phyloP scores from a whole-genome alignment of 2,329 filamentous ascomycete species.

The Diaporthe vexans region DNA sequence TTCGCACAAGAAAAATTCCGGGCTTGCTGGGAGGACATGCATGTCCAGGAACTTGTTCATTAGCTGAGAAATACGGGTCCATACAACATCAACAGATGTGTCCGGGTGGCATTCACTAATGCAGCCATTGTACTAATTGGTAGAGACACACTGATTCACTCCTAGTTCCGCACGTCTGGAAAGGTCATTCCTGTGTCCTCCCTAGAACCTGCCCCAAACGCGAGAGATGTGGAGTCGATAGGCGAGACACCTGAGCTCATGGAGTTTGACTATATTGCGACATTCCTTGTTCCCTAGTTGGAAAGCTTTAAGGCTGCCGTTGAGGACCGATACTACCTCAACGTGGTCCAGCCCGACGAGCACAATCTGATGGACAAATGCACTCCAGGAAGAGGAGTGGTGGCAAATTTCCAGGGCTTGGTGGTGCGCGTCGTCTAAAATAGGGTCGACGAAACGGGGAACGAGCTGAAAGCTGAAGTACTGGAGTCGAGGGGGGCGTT shows the following conservation, averaged over 20 bases:
- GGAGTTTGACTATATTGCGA: constrained; percentile 21
- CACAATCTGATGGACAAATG: constrained; percentile 6
- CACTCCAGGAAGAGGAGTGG: neutral
- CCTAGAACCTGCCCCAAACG: neutral
- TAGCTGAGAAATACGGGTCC: no score
- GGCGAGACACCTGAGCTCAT: neutral
- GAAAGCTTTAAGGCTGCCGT: constrained; percentile 4
- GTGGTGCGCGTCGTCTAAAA: neutral
- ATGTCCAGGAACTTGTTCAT: neutral
- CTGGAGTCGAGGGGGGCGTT: neutral
- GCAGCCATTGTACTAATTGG: neutral
- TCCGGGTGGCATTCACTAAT: neutral
- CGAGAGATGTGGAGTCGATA: neutral
- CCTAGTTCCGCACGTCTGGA: constrained; percentile 7
- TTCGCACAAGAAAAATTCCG: neutral
- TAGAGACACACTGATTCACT: neutral
- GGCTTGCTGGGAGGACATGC: constrained; percentile 1
- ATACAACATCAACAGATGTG: neutral
- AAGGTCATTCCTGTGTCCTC: neutral
- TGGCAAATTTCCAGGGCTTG: neutral
- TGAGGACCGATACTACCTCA: constrained; percentile 12
- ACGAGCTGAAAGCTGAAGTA: neutral
- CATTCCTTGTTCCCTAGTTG: neutral
- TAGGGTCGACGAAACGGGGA: neutral
- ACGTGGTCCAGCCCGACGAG: constrained; percentile 18